Conservation (phyloP, 495 filamentous ascomycete species). For the Aspergillus bridgeri region DNA sequence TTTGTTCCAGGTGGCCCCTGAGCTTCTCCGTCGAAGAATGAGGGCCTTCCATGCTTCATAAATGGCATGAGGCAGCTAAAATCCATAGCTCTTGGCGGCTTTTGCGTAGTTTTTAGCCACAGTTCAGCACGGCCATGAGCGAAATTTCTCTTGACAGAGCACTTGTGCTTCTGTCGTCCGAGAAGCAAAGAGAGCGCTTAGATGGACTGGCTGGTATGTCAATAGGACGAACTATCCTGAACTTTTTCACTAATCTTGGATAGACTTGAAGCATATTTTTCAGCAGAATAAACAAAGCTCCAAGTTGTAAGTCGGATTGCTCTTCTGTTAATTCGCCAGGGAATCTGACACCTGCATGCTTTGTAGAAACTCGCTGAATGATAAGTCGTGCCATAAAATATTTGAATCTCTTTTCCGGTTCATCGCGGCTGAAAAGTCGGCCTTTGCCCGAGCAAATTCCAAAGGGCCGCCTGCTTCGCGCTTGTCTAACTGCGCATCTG, state of each 20-base stretch:
- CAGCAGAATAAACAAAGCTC: constrained; percentile 55
- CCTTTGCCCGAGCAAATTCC: constrained; percentile 53
- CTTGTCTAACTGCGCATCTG: constrained; percentile 67
- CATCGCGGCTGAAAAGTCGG: constrained; percentile 60
- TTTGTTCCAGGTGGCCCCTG: background rate
- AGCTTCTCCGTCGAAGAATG: background rate
- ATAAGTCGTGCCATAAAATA: constrained; percentile 76
- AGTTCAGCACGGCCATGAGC: constrained; percentile 22
- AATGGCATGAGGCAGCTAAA: background rate
- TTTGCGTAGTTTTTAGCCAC: constrained; percentile 1
- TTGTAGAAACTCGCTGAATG: constrained; percentile 52
- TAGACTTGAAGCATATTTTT: constrained; percentile 62
- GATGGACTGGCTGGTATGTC: constrained; percentile 51
- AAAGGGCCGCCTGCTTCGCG: constrained; percentile 49
- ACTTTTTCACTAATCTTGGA: constrained; percentile 14
- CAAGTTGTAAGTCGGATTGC: constrained; percentile 47
- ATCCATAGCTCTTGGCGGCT: background rate
- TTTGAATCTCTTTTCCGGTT: constrained; percentile 77
- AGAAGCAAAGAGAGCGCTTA: constrained; percentile 50
- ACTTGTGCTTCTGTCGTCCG: constrained; percentile 45
- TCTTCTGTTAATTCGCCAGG: constrained; percentile 4
- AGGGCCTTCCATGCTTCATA: background rate
- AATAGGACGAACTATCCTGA: constrained; percentile 4
- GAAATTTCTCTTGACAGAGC: constrained; percentile 40
- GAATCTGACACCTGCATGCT: constrained; percentile 18